Conservation (phyloP, 176 grass and related monocot species). For the Oryza meridionalis region DNA sequence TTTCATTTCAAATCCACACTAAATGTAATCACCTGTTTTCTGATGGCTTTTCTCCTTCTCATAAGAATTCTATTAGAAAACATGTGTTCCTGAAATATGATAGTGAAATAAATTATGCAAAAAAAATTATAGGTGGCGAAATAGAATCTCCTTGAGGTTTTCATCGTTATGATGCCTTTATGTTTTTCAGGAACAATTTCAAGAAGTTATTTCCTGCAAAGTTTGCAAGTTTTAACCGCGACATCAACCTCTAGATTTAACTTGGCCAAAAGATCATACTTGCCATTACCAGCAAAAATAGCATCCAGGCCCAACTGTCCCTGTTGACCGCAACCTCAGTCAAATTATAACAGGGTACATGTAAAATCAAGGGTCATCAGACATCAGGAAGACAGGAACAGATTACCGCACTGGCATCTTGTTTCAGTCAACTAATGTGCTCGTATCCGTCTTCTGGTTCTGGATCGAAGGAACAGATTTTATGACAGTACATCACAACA, state of each 20-base stretch:
- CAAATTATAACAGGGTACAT: conserved; percentile 34
- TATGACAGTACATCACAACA: neutral
- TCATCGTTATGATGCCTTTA: neutral
- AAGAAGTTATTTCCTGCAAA: neutral
- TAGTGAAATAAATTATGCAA: too few species aligned
- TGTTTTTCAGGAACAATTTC: conserved; percentile 26
- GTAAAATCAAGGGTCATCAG: conserved; percentile 52
- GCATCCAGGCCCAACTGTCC: neutral
- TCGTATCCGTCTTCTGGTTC: conserved; percentile 49
- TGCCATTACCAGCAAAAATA: neutral
- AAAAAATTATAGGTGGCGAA: too few species aligned
- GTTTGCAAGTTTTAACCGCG: neutral
- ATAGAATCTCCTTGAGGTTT: too few species aligned
- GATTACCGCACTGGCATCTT: conserved; percentile 43
- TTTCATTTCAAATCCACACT: too few species aligned
- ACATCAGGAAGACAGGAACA: conserved; percentile 41
- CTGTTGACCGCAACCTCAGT: neutral
- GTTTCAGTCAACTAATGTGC: conserved; percentile 37
- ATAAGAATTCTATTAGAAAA: too few species aligned
- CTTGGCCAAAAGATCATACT: neutral
- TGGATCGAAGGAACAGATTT: conserved; percentile 45
- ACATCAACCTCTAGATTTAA: neutral
- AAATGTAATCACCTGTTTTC: too few species aligned
- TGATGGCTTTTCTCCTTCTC: too few species aligned
- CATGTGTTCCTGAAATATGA: too few species aligned